Percentiles rank a stretch among this genome's conserved stretches.
These are phyloP conservation scores for Austropuccinia psidii DNA, from an alignment of 1,284 basidiomycete genomes.

Conservation along the genomic window DNA sequence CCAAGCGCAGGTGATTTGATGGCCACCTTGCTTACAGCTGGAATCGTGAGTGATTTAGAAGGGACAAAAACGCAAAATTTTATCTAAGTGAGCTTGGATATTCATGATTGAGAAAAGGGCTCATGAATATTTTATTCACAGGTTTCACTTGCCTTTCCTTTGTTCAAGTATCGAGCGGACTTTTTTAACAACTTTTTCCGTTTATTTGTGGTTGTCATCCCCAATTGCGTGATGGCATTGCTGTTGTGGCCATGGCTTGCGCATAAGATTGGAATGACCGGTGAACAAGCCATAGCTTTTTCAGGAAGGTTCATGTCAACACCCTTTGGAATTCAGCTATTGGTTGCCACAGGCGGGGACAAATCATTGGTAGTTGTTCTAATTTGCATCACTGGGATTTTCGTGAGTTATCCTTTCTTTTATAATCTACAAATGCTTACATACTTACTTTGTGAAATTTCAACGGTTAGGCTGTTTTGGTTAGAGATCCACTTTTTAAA, in stretches of 20 bases:
- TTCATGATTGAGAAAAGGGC: background rate
- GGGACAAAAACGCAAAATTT: background rate
- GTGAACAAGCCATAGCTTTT: slow-evolving; percentile 30
- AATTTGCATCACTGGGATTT: slow-evolving; percentile 35
- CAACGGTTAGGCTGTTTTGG: slow-evolving; percentile 15
- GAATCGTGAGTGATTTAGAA: slow-evolving; percentile 12
- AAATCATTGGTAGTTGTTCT: slow-evolving; percentile 22
- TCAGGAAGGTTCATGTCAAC: slow-evolving; percentile 35
- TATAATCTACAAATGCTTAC: background rate
- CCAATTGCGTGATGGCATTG: slow-evolving; percentile 16
- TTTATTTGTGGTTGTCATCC: background rate
- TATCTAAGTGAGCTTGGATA: background rate
- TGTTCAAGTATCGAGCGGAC: slow-evolving; percentile 32
- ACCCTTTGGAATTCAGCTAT: slow-evolving; percentile 31
- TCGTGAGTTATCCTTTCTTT: background rate
- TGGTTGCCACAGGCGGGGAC: slow-evolving; percentile 28
- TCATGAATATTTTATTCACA: background rate
- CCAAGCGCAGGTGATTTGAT: slow-evolving; percentile 30
- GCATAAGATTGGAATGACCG: slow-evolving; percentile 14
- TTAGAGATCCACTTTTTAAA: slow-evolving; percentile 32
- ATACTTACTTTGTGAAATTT: background rate
- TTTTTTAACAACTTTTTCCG: slow-evolving; percentile 28
- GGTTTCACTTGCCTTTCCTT: slow-evolving; percentile 25
- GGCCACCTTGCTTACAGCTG: slow-evolving; percentile 9
- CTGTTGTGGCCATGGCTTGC: slow-evolving; percentile 34